Evolutionary conservation across 2,329 filamentous ascomycete species (phyloP).

Genomic region (Fusarium poae): DNA sequence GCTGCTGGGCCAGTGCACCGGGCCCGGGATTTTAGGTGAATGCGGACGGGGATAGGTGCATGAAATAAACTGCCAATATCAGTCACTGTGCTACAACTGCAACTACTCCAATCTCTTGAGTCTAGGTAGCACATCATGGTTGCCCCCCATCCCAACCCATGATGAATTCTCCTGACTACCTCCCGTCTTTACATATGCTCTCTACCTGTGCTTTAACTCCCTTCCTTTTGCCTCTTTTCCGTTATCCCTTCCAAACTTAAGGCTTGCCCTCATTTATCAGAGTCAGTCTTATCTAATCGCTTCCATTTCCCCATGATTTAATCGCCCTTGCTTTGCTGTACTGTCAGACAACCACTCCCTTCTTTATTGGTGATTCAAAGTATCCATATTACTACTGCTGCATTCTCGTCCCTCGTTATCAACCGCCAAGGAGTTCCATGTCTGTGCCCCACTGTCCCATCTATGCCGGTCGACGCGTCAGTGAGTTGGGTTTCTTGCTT

Average conservation of each 20-base stretch:
- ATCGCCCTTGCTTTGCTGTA: conserved; percentile 19
- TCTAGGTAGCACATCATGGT: conserved; percentile 19
- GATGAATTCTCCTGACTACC: conserved; percentile 25
- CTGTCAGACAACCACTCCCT: conserved; percentile 7
- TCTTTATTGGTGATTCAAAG: conserved; percentile 17
- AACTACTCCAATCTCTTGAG: conserved; percentile 2
- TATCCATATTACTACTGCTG: not conserved
- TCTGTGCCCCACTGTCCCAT: conserved; percentile 40
- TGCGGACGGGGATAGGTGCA: conserved; percentile 8
- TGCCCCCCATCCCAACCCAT: conserved; percentile 12
- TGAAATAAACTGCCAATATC: conserved; percentile 25
- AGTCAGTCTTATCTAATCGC: conserved; percentile 20
- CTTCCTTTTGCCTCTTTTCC: conserved; percentile 9
- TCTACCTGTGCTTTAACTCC: not conserved
- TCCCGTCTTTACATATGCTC: not conserved
- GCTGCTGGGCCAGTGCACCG: conserved; percentile 6
- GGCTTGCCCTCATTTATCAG: conserved; percentile 15
- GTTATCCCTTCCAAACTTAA: conserved; percentile 25
- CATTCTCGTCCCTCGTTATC: conserved; percentile 26
- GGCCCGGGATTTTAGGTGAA: conserved; percentile 28
- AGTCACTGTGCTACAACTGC: conserved; percentile 8
- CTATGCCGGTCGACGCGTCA: conserved; percentile 45
- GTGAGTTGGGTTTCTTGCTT: conserved; percentile 36
- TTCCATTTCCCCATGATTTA: not conserved
- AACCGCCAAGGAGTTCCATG: conserved; percentile 22